Evolutionary conservation across 148 eudicot species (phyloP).

Genomic region (Rhododendron mucronatum): DNA sequence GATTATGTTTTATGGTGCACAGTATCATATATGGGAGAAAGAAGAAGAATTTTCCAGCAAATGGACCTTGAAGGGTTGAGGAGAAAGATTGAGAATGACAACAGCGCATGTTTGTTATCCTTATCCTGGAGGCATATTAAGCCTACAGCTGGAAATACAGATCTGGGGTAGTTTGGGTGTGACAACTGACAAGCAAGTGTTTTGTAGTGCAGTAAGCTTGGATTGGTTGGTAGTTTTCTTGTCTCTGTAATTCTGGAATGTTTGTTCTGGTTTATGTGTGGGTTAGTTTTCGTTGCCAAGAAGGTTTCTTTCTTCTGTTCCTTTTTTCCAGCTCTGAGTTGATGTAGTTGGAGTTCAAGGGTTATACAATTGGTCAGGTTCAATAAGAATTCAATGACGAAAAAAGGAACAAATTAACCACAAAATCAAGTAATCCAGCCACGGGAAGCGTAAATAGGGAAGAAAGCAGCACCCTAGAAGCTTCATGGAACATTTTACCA

Average conservation of each 20-base stretch:
- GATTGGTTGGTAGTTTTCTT: neutral
- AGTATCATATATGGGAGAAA: neutral
- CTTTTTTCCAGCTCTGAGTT: neutral
- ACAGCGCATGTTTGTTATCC: neutral
- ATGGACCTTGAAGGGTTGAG: neutral
- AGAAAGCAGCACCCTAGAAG: neutral
- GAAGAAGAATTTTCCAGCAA: neutral
- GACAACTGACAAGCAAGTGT: neutral
- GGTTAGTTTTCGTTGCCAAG: neutral
- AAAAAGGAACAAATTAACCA: neutral
- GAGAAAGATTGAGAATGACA: neutral
- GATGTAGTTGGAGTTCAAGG: neutral
- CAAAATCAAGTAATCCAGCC: neutral
- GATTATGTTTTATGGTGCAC: neutral
- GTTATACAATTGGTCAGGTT: neutral
- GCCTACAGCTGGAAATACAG: neutral
- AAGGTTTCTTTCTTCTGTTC: neutral
- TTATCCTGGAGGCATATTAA: neutral
- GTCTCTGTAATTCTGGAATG: neutral
- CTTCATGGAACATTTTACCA: neutral
- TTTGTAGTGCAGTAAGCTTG: neutral
- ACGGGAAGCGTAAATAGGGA: neutral
- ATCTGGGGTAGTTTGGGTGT: neutral
- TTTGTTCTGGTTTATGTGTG: neutral
- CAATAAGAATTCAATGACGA: neutral